These are phyloP conservation scores for Trichoderma sp. DNA, from an alignment of 2,329 filamentous ascomycete species.

Conservation along the genomic window DNA sequence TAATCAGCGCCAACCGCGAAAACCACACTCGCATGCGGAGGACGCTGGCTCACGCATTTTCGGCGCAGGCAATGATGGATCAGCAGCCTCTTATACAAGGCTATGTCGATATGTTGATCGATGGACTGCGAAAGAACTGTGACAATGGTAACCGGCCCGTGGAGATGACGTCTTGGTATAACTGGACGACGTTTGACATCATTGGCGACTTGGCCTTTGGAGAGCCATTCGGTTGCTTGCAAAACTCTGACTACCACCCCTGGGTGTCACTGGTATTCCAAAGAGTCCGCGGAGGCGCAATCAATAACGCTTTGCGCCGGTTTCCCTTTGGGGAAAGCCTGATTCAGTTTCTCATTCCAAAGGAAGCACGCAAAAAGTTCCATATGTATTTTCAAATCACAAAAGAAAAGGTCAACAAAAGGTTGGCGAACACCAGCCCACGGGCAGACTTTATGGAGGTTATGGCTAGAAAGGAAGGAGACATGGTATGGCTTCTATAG, in stretches of 20 bases:
- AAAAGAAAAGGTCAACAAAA: constrained; percentile 12
- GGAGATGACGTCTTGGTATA: constrained; percentile 35
- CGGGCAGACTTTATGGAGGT: constrained; percentile 13
- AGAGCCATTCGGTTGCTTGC: constrained; percentile 34
- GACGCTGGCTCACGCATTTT: constrained; percentile 35
- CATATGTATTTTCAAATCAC: not conserved
- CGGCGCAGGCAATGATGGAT: constrained; percentile 34
- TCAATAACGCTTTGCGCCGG: not conserved
- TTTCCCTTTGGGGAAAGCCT: not conserved
- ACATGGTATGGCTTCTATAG: not conserved
- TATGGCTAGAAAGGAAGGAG: not conserved
- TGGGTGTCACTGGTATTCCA: constrained; percentile 33
- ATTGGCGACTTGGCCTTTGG: constrained; percentile 37
- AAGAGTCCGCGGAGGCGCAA: not conserved
- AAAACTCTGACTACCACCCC: constrained; percentile 32
- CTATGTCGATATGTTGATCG: constrained; percentile 35
- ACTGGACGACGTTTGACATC: constrained; percentile 36
- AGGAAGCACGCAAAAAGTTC: not conserved
- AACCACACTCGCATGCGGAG: constrained; percentile 32
- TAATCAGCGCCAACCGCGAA: constrained; percentile 29
- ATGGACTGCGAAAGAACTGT: constrained; percentile 29
- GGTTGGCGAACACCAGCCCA: not conserved
- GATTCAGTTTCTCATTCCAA: not conserved
- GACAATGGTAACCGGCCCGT: constrained; percentile 20
- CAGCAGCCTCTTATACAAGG: constrained; percentile 35